Evolutionary conservation across 331 rosid genomes (phyloP), one percentile per base, ranked within the genome.

Genomic region (Telfairia occidentalis): DNA sequence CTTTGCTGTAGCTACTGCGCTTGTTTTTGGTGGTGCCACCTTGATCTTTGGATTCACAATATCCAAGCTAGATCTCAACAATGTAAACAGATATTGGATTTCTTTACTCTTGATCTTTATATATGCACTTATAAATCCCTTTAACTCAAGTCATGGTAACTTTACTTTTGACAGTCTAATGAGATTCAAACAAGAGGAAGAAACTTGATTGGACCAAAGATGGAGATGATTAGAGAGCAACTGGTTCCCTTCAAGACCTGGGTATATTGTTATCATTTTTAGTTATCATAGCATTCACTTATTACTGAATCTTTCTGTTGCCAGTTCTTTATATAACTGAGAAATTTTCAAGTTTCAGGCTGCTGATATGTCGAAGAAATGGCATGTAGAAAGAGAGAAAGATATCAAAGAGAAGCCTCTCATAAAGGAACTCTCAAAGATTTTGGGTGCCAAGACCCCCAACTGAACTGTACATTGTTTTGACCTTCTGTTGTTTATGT

Each of bases 11-110:
- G 96, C 97, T 59, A 89, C 97, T 54, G 86, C 92, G 77, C 2
- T 89, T 65, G 84, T 89, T 28, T 91, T 91, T 77, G 98, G 98
- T 59, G 89, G 96, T 67, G 82, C 86, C 82, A 77, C 96, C 76
- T 69, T 94, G 59, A 75, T 89, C 49, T 76, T 91, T 70, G 96
- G 95, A 76, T 48, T 71, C 75, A 90, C 81, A 16, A 80, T 81
- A 55, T 94, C 96, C 72, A 89, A 83, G 82, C 83, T 94, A 65
- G 91, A 94, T 29, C 35, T 91, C 82, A 80, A 86, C 49, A 80
- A 72, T 73, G 95, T 94, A 81, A 88, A 90, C 84, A 53, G 74
- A 66, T 53, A n/a, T 60, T 71, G 28, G 4, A 48, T 76, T 1
- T 73, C 80, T 71, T 28, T 43, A 59, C 43, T 58, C 57, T 46